A percentile compares a stretch with the other conserved stretches of the same genome.
Conservation (phyloP, 176 grass and related monocot genomes). For the Musa troglodytarum region DNA sequence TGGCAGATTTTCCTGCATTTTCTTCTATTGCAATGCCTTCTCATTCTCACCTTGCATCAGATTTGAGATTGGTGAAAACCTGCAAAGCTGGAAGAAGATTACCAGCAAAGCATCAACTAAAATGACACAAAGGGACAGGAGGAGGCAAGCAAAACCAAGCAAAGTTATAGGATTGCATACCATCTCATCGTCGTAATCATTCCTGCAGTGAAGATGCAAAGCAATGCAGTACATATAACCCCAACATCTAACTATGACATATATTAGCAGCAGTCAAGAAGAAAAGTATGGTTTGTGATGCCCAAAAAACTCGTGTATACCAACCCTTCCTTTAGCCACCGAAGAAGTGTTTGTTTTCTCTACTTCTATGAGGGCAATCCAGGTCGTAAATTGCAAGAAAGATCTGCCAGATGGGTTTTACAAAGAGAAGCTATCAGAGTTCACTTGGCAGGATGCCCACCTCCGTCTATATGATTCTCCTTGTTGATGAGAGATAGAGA, state of each 20-base stretch:
- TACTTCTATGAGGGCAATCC: not conserved
- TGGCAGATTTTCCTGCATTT: too few relatives aligned
- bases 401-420: constrained; percentile 7
- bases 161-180: not conserved
- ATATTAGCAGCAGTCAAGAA: not conserved
- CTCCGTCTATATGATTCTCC: not conserved
- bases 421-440: constrained; percentile 18
- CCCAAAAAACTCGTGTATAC: too few relatives aligned
- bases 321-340: not conserved
- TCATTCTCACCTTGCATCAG: too few relatives aligned
- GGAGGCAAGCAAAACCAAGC: too few relatives aligned
- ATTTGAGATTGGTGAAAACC: too few relatives aligned
- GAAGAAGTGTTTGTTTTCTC: not conserved
- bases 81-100: too few relatives aligned
- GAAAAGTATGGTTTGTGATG: too few relatives aligned
- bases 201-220: not conserved
- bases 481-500: not conserved
- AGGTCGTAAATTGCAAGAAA: not conserved
- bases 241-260: not conserved
- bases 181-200: not conserved
- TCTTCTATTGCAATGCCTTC: too few relatives aligned
- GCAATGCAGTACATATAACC: not conserved
- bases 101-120: too few relatives aligned
- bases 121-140: too few relatives aligned
- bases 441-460: constrained; percentile 20